Base-by-base conservation (phyloP, 768 basidiomycete genomes). In the Boletus bicolor region DNA sequence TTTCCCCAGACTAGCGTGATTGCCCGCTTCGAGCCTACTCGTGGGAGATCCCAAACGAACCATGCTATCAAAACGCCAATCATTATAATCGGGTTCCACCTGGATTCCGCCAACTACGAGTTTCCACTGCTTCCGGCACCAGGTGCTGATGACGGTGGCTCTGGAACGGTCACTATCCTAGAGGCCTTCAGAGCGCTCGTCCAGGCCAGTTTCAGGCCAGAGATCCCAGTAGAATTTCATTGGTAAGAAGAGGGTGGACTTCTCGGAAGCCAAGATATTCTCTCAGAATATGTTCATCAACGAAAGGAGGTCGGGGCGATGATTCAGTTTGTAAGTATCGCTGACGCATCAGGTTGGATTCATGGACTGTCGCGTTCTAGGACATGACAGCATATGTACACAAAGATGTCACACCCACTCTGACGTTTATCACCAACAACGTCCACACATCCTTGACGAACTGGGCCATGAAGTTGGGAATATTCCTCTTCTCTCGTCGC, bases 141-240 rank as follows among this genome's bases (percentile, higher is more conserved):
- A 30, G 80, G 81, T 47, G 77, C 76, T 0, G 79, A 81, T 49
- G 80, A 80, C 57, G 78, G 79, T 49, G 80, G 79, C 15, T 76
- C 86, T 57, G 89, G 89, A 59, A 80, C 78, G n/a, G 85, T 89
- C 52, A 86, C 84, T n/a, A 87, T 91, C 60, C 72, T 91, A 39
- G 90, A 91, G 73, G 78, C 86, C 17, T 90, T 89, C 67, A 81
- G 89, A 37, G 86, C 81, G 12, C 75, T 91, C 54, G 76, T 91
- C 60, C 78, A 80, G 28, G 79, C 85, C 37, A 82, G 84, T 65
- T 91, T 86, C 77, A 79, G 69, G 41, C 89, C 89, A 49, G 72
- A 76, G 55, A 80, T 81, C 43, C 75, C 83, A 6, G 77, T 91
- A 35, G 87, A 92, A 66, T 91, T 91, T 70, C 87, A 91, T 60